Base-by-base conservation (phyloP, 768 basidiomycete genomes). In the Suillus discolor region DNA sequence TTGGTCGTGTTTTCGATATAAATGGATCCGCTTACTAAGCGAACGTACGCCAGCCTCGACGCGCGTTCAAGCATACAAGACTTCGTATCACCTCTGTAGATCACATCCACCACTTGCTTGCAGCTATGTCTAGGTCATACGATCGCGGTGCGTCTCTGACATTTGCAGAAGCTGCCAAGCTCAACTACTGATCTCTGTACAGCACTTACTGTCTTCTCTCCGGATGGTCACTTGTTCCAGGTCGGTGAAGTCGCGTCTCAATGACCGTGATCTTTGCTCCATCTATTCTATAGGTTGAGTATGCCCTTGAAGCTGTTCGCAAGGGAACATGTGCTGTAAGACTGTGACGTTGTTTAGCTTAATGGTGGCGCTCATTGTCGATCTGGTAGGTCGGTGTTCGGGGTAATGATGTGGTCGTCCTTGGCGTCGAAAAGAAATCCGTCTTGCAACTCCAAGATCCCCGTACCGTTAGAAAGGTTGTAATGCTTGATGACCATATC, bases 391-490 rank as follows among this genome's bases (percentile, higher is more conserved):
- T 99, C 67, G 97, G 97, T 62, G 95, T 99, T 42, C 89, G 94
- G 69, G 97, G 97, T 71, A 90, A 91, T 75, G 90, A 96, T 71
- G 93, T 96, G 36, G 97, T 98, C 2, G 94, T 99, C 5, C 84
- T 99, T 31, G 97, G 97, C 60, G 97, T 99, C 38, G 97, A 99
- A 85, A 99, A 99, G 92, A 99, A 98, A 80, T 95, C 94, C 0
- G 89, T 97, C 36, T 84, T 99, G 13, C 97, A 99, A 79, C 86
- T 99, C 20, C 97, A 99, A 83, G 97, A 99, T 79, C 96, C 97
- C 8, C 86, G 97, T 62, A 99, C 97, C 1, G 96, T 99, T 18
- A 85, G 97, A 62, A 99, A 99, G 78, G 96, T 99, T 9, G 97
- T 93, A 65, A 96, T 98, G 95, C 81, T 99, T 61, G 97, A 99